Evolutionary conservation across 2,329 filamentous ascomycete species (phyloP).

Genomic region (Pyrenochaeta sp.): DNA sequence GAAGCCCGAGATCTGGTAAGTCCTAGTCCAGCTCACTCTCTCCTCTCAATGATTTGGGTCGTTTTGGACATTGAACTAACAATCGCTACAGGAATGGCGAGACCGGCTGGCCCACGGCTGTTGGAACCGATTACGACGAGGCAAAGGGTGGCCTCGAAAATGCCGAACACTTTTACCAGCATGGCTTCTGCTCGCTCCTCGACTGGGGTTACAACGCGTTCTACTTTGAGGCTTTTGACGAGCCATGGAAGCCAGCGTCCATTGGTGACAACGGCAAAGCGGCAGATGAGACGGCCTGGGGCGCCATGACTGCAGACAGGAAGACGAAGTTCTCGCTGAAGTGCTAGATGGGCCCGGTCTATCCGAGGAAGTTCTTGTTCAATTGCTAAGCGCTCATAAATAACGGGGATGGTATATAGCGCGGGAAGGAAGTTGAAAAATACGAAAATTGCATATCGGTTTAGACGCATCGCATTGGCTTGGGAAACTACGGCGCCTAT

Average conservation of each 20-base stretch:
- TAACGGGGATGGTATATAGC: too few relatives aligned
- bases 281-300: constrained; percentile 74
- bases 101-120: constrained; percentile 44
- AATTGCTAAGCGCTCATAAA: too few relatives aligned
- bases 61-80: constrained; percentile 16
- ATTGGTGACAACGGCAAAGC: constrained; percentile 69
- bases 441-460: too few relatives aligned
- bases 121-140: constrained; percentile 67
- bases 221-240: constrained; percentile 78
- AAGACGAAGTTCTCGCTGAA: constrained; percentile 64
- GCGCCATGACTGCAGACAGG: constrained; percentile 69
- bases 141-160: constrained; percentile 68
- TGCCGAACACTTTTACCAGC: constrained; percentile 67
- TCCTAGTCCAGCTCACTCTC: constrained; percentile 33
- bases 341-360: constrained; percentile 47
- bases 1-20: constrained; percentile 70
- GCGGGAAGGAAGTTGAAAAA: too few relatives aligned
- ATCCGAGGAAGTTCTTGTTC: too few relatives aligned
- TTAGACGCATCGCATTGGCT: too few relatives aligned
- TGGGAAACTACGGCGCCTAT: too few relatives aligned
- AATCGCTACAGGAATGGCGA: constrained; percentile 30
- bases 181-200: constrained; percentile 70
- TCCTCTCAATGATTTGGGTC: neutral
- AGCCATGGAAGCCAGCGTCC: constrained; percentile 73
- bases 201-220: constrained; percentile 74